Conservation (phyloP, 192 early-diverging fungal genomes). For the Coemansia furcata region DNA sequence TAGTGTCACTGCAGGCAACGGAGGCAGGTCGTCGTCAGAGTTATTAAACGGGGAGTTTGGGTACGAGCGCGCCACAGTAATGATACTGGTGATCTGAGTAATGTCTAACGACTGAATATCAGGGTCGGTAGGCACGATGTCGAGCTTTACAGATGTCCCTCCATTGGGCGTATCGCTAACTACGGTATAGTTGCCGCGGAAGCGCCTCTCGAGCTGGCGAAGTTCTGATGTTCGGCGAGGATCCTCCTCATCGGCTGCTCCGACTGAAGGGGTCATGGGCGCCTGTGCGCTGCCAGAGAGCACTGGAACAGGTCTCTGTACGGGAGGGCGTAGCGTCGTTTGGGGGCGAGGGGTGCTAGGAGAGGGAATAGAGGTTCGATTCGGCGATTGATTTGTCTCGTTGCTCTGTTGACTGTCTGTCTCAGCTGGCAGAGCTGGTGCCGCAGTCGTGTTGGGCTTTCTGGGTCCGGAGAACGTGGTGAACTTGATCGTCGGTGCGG, state of each 20-base stretch:
- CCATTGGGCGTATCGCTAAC: conserved; percentile 5
- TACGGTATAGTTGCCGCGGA: conserved; percentile 30
- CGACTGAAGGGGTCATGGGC: not conserved
- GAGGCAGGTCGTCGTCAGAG: not conserved
- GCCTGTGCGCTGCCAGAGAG: not conserved
- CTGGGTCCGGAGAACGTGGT: conserved; percentile 19
- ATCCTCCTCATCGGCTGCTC: not conserved
- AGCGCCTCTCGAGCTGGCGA: conserved; percentile 48
- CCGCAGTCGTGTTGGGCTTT: conserved; percentile 4
- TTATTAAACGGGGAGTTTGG: not conserved
- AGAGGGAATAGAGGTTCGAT: not conserved
- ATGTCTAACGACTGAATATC: conserved; percentile 34
- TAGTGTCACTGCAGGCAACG: conserved; percentile 15
- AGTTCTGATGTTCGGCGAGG: conserved; percentile 30
- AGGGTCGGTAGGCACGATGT: conserved; percentile 43
- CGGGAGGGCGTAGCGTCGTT: conserved; percentile 23
- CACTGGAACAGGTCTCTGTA: conserved; percentile 21
- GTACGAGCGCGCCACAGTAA: conserved; percentile 23
- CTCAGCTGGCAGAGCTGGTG: not conserved
- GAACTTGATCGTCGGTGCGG: conserved; percentile 61
- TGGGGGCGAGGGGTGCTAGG: not conserved
- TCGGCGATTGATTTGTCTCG: not conserved
- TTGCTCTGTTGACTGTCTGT: not conserved
- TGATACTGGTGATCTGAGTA: conserved; percentile 16
- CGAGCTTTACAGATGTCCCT: conserved; percentile 15